Conservation (phyloP, 1,139 yeast genomes). For the Magnusiomyces clavatus region DNA sequence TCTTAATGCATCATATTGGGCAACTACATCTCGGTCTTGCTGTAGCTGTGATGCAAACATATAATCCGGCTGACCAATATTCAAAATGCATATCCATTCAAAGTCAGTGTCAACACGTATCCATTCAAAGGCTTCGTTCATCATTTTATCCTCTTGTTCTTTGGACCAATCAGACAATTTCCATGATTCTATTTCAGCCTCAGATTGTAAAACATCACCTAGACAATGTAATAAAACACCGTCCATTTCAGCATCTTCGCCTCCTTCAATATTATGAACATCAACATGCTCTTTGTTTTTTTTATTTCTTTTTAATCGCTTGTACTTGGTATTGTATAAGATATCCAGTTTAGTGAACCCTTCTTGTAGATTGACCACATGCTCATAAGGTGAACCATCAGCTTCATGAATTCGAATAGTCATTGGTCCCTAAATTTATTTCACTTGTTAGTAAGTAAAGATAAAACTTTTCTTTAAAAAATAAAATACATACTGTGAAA, state of each 20-base stretch:
- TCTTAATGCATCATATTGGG: slow-evolving; percentile 77
- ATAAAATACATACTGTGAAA: slow-evolving; percentile 37
- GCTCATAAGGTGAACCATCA: slow-evolving; percentile 99
- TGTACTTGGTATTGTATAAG: slow-evolving; percentile 87
- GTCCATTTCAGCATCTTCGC: slow-evolving; percentile 29
- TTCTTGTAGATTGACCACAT: slow-evolving; percentile 86
- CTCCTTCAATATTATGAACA: slow-evolving; percentile 16
- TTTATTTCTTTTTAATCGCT: slow-evolving; percentile 61
- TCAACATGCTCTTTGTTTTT: slow-evolving; percentile 33
- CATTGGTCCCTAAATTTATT: slow-evolving; percentile 64
- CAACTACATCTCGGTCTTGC: slow-evolving; percentile 94
- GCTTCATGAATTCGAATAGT: slow-evolving; percentile 96
- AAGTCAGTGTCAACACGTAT: slow-evolving; percentile 92
- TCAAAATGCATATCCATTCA: slow-evolving; percentile 86
- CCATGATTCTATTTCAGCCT: slow-evolving; percentile 64
- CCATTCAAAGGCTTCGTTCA: slow-evolving; percentile 95
- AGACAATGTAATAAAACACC: slow-evolving; percentile 49
- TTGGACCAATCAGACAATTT: slow-evolving; percentile 62
- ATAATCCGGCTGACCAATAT: slow-evolving; percentile 85
- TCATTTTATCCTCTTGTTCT: slow-evolving; percentile 60
- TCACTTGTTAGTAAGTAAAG: neutral
- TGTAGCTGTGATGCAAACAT: slow-evolving; percentile 92
- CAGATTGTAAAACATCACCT: slow-evolving; percentile 67
- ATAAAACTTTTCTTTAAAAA: neutral
- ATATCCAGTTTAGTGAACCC: slow-evolving; percentile 81